These are phyloP conservation scores for Selaginella moellendorffii DNA, from an alignment of 75 land plant genomes.

Conservation along the genomic window DNA sequence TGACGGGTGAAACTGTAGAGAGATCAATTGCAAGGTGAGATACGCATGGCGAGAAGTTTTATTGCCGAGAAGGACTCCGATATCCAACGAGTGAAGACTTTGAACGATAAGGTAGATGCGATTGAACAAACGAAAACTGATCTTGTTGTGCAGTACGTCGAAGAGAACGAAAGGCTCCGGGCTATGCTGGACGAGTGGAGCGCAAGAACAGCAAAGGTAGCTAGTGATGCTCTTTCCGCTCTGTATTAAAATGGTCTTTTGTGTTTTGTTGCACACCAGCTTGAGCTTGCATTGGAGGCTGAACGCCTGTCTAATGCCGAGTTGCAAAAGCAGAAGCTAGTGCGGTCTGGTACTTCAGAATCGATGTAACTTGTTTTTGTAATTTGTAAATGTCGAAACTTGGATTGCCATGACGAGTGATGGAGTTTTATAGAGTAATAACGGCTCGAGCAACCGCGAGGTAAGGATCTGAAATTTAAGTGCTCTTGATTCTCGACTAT, in stretches of 20 bases:
- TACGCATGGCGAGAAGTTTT: constrained; percentile 61
- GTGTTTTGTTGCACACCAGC: constrained; percentile 22
- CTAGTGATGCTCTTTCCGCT: not conserved
- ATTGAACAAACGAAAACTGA: not conserved
- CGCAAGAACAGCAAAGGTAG: constrained; percentile 80
- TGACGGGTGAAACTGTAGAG: constrained; percentile 31
- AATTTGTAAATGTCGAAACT: not conserved
- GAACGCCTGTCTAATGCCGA: constrained; percentile 62
- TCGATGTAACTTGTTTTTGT: not conserved
- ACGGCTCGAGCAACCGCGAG: no score
- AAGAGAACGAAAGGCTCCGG: constrained; percentile 84
- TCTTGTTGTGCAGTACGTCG: constrained; percentile 42
- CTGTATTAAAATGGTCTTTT: not conserved
- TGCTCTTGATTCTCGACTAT: no score
- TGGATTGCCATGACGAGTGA: no score
- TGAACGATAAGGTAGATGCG: constrained; percentile 55
- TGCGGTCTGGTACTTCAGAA: not conserved
- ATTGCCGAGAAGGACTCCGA: constrained; percentile 77
- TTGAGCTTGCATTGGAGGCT: constrained; percentile 74
- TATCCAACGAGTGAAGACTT: constrained; percentile 38
- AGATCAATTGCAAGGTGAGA: constrained; percentile 78
- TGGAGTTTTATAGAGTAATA: no score
- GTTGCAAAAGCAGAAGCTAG: constrained; percentile 38
- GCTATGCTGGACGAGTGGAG: constrained; percentile 94
- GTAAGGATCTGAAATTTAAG: no score